Conservation (phyloP, 345 rosid species). For the Geranium rotundifolium region DNA sequence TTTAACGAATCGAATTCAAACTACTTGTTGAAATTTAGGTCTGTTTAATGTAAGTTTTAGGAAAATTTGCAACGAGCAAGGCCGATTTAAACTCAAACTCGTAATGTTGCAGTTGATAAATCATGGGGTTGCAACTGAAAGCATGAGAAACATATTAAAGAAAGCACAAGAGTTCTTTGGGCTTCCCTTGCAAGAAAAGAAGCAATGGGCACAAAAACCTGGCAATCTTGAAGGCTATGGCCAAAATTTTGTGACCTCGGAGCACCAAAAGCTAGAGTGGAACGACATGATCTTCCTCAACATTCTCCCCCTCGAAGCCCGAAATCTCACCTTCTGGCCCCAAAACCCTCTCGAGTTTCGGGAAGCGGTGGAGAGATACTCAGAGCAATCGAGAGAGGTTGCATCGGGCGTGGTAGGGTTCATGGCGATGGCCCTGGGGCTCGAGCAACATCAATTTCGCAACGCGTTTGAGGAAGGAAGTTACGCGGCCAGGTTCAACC, state of each 20-base stretch:
- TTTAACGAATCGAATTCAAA: too few relatives aligned
- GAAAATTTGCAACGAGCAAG: too few relatives aligned
- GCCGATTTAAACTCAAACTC: not conserved
- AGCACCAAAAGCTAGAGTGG: conserved; percentile 22
- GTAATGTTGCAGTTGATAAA: conserved; percentile 1
- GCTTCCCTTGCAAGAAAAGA: conserved; percentile 12
- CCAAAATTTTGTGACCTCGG: conserved; percentile 22
- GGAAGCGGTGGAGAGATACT: conserved; percentile 11
- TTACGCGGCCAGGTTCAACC: conserved; percentile 11
- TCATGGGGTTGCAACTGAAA: conserved; percentile 9
- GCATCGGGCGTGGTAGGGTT: conserved; percentile 8
- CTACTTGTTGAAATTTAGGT: too few relatives aligned
- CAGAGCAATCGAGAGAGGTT: conserved; percentile 10
- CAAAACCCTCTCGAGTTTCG: conserved; percentile 14
- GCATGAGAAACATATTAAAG: conserved; percentile 6
- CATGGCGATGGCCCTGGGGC: conserved; percentile 13
- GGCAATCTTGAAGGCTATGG: conserved; percentile 23
- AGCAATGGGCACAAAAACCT: conserved; percentile 15
- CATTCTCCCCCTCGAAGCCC: conserved; percentile 9
- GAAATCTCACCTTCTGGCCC: conserved; percentile 18
- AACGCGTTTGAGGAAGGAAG: conserved; percentile 10
- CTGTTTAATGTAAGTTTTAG: too few relatives aligned
- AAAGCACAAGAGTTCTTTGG: conserved; percentile 10
- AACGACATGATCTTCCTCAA: conserved; percentile 23
- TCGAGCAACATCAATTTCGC: conserved; percentile 5